These are phyloP conservation scores for Termitomyces heimii DNA, from an alignment of 768 basidiomycete genomes.

Conservation along the genomic window DNA sequence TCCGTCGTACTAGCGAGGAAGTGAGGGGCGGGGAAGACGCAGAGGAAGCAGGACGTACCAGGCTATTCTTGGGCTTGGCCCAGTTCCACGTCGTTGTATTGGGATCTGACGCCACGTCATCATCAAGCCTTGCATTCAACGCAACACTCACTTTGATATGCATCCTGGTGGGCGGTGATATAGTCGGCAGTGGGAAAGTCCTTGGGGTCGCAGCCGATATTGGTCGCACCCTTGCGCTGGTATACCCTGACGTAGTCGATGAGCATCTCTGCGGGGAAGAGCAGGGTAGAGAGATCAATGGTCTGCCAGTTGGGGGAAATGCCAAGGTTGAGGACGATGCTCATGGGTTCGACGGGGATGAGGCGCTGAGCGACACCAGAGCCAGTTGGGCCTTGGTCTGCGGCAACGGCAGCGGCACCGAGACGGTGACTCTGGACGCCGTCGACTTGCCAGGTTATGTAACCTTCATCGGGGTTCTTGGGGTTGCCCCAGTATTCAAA, in stretches of 20 bases:
- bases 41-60: slow-evolving; percentile 10
- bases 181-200: slow-evolving; percentile 63
- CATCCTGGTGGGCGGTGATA: slow-evolving; percentile 47
- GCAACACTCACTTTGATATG: slow-evolving; percentile 22
- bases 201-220: slow-evolving; percentile 63
- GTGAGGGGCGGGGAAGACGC: background rate
- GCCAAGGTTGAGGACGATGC: slow-evolving; percentile 57
- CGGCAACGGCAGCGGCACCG: slow-evolving; percentile 44
- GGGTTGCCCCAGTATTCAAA: slow-evolving; percentile 76
- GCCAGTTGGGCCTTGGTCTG: slow-evolving; percentile 31
- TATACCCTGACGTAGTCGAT: slow-evolving; percentile 83
- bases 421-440: slow-evolving; percentile 45
- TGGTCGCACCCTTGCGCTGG: slow-evolving; percentile 50
- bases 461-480: slow-evolving; percentile 45
- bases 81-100: slow-evolving; percentile 39
- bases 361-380: slow-evolving; percentile 54
- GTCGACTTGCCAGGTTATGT: slow-evolving; percentile 72
- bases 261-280: slow-evolving; percentile 64
- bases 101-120: slow-evolving; percentile 23
- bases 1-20: background rate
- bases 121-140: background rate
- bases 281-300: slow-evolving; percentile 46
- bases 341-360: slow-evolving; percentile 54
- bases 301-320: slow-evolving; percentile 67
- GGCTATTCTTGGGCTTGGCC: slow-evolving; percentile 32